These are phyloP conservation scores for Raffaelea ambrosiae DNA, from an alignment of 2,329 filamentous ascomycete species.

Conservation along the genomic window DNA sequence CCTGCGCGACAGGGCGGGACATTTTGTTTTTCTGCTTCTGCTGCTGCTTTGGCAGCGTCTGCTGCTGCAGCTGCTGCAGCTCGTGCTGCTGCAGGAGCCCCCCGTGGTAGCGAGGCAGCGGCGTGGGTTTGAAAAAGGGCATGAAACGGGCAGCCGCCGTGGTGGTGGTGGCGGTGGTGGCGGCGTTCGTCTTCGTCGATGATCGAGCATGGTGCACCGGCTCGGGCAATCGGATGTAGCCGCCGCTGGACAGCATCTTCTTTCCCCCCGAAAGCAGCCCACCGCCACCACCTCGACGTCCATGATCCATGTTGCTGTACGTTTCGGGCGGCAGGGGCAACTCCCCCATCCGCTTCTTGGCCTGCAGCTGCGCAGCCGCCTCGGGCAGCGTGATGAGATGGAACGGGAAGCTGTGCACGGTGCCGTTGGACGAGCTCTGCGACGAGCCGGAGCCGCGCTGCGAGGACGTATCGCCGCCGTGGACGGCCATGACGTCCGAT, in stretches of 20 bases:
- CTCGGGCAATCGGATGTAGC: not conserved
- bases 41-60: too few relatives aligned
- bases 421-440: conserved; percentile 7
- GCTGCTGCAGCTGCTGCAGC: not conserved
- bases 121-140: too few relatives aligned
- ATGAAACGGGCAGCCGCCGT: not conserved
- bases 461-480: not conserved
- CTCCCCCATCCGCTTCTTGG: conserved; percentile 5
- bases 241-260: not conserved
- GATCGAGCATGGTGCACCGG: too few relatives aligned
- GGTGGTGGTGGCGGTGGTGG: not conserved
- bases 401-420: conserved; percentile 19
- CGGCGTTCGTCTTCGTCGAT: too few relatives aligned
- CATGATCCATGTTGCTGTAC: too few relatives aligned
- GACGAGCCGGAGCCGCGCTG: conserved; percentile 10
- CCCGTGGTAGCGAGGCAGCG: too few relatives aligned
- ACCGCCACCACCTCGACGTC: too few relatives aligned
- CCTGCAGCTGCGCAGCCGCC: conserved; percentile 22
- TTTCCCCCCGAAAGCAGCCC: not conserved
- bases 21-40: too few relatives aligned
- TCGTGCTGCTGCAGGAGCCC: too few relatives aligned
- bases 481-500: not conserved
- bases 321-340: not conserved
- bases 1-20: too few relatives aligned
- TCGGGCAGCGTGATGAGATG: conserved; percentile 21